Evolutionary conservation across 768 basidiomycete genomes (phyloP), one percentile per base, ranked within the genome.

Genomic region (Boletus edulis): DNA sequence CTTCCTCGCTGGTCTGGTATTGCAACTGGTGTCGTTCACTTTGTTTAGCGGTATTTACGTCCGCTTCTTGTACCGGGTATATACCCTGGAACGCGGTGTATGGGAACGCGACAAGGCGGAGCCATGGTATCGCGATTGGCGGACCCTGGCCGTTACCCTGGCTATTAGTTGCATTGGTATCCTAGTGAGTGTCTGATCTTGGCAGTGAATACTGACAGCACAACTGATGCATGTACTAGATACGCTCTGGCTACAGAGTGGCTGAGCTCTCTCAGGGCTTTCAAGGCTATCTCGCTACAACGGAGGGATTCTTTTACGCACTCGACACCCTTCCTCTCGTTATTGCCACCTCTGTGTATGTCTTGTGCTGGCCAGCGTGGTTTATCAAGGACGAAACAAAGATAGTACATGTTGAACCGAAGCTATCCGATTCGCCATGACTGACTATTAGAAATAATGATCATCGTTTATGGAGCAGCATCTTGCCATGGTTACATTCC

Each of bases 311-410:
- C 60, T 88, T 91, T 67, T 91, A 88, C 64, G 80, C 72, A 2
- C 73, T 89, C 38, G 84, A 91, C 65, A 80, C 85, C 0, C 73
- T 88, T 5, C 87, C 87, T 9, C 74, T 89, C 9, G 78, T 84
- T 55, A 64, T 89, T 32, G 84, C 86, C 24, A 78, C 84, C 42
- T 68, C 67, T 1, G 71, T 81, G 14, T 87, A 85, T 60, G 71
- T 80, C 17, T 62, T 73, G 14, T 83, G 85, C 66, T 91, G 87
- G 86, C 88, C 86, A 4, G 83, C 84, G 7, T 67, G 78, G 57
- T 81, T 81, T 62, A 82, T 84, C 18, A 27, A 31, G 1, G 51
- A 31, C 7, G 27, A 4, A 18, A 37, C 12, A 11, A 13, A 22
- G 14, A 8, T 20, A 11, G 15, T 8, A 14, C 14, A 31, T n/a